Evolutionary conservation across 2,329 filamentous ascomycete species (phyloP).

Genomic region (Chaetomium sp.): DNA sequence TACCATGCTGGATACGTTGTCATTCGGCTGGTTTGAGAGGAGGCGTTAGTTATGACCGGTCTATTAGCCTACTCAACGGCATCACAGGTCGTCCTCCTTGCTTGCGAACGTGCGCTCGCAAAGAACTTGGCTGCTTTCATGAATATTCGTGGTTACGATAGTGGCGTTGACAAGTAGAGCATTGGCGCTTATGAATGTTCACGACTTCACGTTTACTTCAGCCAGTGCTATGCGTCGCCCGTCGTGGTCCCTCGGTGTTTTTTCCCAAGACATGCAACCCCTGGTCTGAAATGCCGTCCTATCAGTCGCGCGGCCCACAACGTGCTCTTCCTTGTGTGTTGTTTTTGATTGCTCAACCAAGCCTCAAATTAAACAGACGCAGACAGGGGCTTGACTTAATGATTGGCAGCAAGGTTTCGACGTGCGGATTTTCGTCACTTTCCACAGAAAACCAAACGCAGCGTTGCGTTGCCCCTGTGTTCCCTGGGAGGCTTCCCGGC

Average conservation of each 20-base stretch:
- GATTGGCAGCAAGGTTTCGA: conserved; percentile 18
- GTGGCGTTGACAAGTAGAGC: neutral
- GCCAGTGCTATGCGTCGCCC: neutral
- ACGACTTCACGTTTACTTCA: neutral
- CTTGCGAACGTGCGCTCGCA: conserved; percentile 4
- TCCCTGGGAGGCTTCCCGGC: conserved; percentile 6
- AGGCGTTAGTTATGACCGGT: neutral
- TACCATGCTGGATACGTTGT: conserved; percentile 7
- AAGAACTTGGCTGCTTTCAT: conserved; percentile 11
- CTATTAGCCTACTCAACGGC: neutral
- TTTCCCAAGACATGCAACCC: conserved; percentile 5
- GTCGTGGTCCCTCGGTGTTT: neutral
- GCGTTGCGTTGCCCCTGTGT: conserved; percentile 15
- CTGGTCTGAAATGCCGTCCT: neutral
- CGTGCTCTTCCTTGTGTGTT: neutral
- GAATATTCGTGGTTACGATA: neutral
- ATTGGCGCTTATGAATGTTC: neutral
- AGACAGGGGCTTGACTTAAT: conserved; percentile 1
- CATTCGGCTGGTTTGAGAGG: conserved; percentile 10
- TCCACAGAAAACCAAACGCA: neutral
- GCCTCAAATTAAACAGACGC: neutral
- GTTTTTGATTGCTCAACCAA: neutral
- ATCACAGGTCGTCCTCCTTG: neutral
- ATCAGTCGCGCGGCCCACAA: neutral
- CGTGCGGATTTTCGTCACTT: neutral